phyloP scores from a whole-genome alignment of 2,329 filamentous ascomycete species.

The Calonectria honghensis region DNA sequence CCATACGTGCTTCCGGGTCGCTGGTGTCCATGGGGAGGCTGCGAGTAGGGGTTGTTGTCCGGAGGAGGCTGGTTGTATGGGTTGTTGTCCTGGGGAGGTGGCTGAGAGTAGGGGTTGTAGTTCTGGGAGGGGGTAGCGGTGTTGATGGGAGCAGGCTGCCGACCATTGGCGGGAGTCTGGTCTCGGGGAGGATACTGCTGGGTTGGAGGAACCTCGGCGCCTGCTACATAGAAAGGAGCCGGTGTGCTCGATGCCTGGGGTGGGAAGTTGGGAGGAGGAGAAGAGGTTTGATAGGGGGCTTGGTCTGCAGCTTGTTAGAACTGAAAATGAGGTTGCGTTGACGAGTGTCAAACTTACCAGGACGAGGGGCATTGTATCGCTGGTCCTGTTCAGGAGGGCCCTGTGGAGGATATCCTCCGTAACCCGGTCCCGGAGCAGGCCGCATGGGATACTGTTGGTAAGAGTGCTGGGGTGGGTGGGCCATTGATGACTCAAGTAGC shows the following conservation, averaged over 20 bases:
- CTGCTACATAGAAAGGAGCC: constrained; percentile 80
- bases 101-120: constrained; percentile 66
- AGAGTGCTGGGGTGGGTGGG: constrained; percentile 87
- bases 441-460: constrained; percentile 82
- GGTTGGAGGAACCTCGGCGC: constrained; percentile 70
- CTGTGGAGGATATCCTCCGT: constrained; percentile 66
- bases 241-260: constrained; percentile 69
- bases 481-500: constrained; percentile 96
- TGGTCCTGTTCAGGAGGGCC: constrained; percentile 73
- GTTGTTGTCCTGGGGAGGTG: constrained; percentile 56
- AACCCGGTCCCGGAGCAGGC: constrained; percentile 69
- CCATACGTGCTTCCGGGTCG: constrained; percentile 82
- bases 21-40: constrained; percentile 63
- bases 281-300: constrained; percentile 68
- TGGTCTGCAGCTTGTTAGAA: constrained; percentile 60
- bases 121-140: constrained; percentile 70
- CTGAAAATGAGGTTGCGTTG: neutral
- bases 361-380: constrained; percentile 80
- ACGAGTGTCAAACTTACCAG: constrained; percentile 55
- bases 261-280: constrained; percentile 74
- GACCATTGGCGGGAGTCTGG: constrained; percentile 68
- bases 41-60: constrained; percentile 65
- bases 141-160: constrained; percentile 70
- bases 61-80: constrained; percentile 67
- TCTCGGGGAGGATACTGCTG: constrained; percentile 73